These are phyloP conservation scores for Chlorociboria aeruginascens DNA, from an alignment of 495 filamentous ascomycete genomes.

Conservation along the genomic window DNA sequence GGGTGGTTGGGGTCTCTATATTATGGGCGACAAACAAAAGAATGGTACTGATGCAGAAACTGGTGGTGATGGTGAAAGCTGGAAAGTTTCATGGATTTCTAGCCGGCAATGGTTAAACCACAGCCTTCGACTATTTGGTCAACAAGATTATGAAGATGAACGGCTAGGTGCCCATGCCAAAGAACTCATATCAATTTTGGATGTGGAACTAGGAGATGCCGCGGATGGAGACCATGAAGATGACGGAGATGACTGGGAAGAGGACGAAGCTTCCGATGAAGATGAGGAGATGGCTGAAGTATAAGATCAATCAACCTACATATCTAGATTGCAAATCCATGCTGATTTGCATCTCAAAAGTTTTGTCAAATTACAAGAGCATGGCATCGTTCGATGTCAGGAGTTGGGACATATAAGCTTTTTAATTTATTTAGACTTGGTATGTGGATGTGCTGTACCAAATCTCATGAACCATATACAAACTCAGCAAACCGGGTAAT, in stretches of 20 bases:
- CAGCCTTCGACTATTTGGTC: conserved; percentile 44
- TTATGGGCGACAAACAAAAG: conserved; percentile 55
- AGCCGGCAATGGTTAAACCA: conserved; percentile 50
- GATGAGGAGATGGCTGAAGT: conserved; percentile 36
- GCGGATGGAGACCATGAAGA: conserved; percentile 31
- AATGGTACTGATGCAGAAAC: conserved; percentile 24
- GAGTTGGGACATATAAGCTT: too few relatives aligned
- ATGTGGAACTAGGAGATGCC: conserved; percentile 36
- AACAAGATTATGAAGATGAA: conserved; percentile 63
- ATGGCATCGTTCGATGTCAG: too few relatives aligned
- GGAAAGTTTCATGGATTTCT: conserved; percentile 37
- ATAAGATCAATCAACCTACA: not conserved
- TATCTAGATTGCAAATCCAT: too few relatives aligned
- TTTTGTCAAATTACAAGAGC: too few relatives aligned
- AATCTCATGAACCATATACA: not conserved
- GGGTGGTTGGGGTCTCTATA: conserved; percentile 80
- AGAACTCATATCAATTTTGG: conserved; percentile 46
- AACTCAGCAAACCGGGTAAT: not conserved
- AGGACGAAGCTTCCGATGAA: conserved; percentile 38
- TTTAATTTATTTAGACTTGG: too few relatives aligned
- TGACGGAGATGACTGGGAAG: conserved; percentile 28
- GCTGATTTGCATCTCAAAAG: too few relatives aligned
- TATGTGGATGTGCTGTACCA: too few relatives aligned
- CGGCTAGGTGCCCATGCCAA: conserved; percentile 51
- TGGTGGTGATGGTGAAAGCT: conserved; percentile 23